phyloP scores from a whole-genome alignment of 2,329 filamentous ascomycete genomes.

The Phoma herbarum region DNA sequence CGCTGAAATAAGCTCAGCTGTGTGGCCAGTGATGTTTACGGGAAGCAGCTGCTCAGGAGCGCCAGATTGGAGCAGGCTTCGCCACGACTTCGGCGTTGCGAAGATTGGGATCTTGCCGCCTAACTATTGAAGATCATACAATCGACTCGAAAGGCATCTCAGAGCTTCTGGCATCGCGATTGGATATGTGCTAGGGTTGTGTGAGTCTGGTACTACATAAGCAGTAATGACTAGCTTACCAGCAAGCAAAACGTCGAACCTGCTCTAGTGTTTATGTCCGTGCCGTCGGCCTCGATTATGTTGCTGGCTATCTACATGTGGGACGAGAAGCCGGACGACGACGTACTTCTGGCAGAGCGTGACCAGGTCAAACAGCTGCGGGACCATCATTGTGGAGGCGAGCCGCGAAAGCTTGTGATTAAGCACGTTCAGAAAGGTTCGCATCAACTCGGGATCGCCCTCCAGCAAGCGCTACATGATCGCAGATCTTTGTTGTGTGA shows the following conservation, averaged over 20 bases:
- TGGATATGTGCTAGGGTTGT: neutral
- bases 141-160: neutral
- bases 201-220: neutral
- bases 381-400: neutral
- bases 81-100: neutral
- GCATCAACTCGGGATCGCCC: neutral
- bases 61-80: neutral
- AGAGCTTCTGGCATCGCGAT: neutral
- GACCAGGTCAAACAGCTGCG: neutral
- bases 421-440: neutral
- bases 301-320: neutral
- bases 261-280: neutral
- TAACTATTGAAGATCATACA: neutral
- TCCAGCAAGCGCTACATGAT: neutral
- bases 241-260: neutral
- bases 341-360: neutral
- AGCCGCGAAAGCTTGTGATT: neutral
- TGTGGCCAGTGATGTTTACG: neutral
- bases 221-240: neutral
- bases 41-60: neutral
- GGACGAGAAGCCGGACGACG: neutral
- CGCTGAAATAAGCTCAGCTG: neutral
- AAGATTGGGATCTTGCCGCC: neutral
- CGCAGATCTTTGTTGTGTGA: neutral
- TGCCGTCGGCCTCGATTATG: neutral